These are phyloP conservation scores for Ceratocystis papillata DNA, from an alignment of 2,329 filamentous ascomycete genomes.

Conservation along the genomic window DNA sequence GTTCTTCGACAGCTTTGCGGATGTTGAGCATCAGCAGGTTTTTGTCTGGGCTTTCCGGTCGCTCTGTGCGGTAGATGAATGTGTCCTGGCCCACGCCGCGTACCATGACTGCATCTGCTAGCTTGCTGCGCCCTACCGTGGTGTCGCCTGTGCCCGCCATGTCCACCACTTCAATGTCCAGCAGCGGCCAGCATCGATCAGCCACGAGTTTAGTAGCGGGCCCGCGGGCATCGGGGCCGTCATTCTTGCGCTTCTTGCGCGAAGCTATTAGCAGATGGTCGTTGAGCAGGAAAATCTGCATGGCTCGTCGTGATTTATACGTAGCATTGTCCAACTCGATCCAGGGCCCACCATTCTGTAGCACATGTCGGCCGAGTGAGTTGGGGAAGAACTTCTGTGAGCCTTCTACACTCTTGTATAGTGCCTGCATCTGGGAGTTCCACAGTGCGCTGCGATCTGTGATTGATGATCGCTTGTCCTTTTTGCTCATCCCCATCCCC, in stretches of 20 bases:
- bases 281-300: slow-evolving; percentile 86
- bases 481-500: slow-evolving; percentile 49
- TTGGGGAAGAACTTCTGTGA: slow-evolving; percentile 95
- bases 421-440: slow-evolving; percentile 62
- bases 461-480: slow-evolving; percentile 83
- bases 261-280: slow-evolving; percentile 88
- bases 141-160: slow-evolving; percentile 58
- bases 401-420: slow-evolving; percentile 96
- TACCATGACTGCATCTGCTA: slow-evolving; percentile 81
- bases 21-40: slow-evolving; percentile 73
- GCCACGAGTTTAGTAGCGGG: slow-evolving; percentile 70
- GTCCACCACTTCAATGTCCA: slow-evolving; percentile 88
- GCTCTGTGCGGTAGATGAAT: slow-evolving; percentile 87
- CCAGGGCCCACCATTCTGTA: slow-evolving; percentile 87
- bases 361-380: slow-evolving; percentile 78
- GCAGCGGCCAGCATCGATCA: slow-evolving; percentile 84
- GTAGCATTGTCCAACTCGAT: slow-evolving; percentile 95
- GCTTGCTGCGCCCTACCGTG: slow-evolving; percentile 45
- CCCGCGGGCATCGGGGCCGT: slow-evolving; percentile 46
- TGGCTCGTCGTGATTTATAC: slow-evolving; percentile 81
- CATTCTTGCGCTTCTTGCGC: slow-evolving; percentile 80
- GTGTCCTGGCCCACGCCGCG: slow-evolving; percentile 76
- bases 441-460: slow-evolving; percentile 55
- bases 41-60: slow-evolving; percentile 69
- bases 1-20: slow-evolving; percentile 81